Evolutionary conservation across 2,329 filamentous ascomycete species (phyloP).

Genomic region (Colletotrichum shisoi): DNA sequence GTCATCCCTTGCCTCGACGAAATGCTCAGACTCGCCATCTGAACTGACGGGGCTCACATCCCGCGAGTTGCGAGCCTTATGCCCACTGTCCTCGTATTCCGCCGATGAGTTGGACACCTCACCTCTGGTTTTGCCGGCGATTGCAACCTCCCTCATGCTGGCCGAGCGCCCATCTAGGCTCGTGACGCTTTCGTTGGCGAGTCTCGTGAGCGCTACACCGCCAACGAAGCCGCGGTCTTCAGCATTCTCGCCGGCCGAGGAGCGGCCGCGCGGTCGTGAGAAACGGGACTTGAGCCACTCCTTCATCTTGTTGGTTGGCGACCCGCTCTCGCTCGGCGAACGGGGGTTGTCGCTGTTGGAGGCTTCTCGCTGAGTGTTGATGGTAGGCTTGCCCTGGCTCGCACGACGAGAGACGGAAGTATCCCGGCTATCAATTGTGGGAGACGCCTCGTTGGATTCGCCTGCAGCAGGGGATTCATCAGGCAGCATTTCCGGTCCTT

Average conservation of each 20-base stretch:
- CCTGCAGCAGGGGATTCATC: slow-evolving; percentile 2
- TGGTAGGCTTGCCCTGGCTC: slow-evolving; percentile 38
- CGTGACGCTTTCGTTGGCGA: slow-evolving; percentile 55
- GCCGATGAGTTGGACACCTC: slow-evolving; percentile 39
- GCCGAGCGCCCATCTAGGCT: slow-evolving; percentile 54
- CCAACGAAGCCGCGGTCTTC: slow-evolving; percentile 57
- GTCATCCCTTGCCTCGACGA: slow-evolving; percentile 57
- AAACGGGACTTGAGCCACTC: slow-evolving; percentile 66
- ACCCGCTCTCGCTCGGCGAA: slow-evolving; percentile 41
- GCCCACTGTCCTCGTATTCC: slow-evolving; percentile 42
- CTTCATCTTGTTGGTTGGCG: slow-evolving; percentile 54
- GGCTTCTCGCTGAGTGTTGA: slow-evolving; percentile 38
- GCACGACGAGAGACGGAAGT: not conserved
- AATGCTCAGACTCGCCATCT: slow-evolving; percentile 41
- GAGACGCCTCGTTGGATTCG: not conserved
- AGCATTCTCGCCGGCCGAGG: slow-evolving; percentile 49
- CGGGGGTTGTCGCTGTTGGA: slow-evolving; percentile 31
- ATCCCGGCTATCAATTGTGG: not conserved
- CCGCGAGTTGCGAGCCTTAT: slow-evolving; percentile 43
- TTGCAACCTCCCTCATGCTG: slow-evolving; percentile 58
- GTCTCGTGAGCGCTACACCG: slow-evolving; percentile 55
- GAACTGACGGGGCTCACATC: slow-evolving; percentile 52
- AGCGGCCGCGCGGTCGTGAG: slow-evolving; percentile 52
- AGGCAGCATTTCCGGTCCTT: slow-evolving; percentile 42
- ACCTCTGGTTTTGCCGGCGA: slow-evolving; percentile 51